These are phyloP conservation scores for Aspergillus nanangensis DNA, from an alignment of 495 filamentous ascomycete species.

Conservation along the genomic window DNA sequence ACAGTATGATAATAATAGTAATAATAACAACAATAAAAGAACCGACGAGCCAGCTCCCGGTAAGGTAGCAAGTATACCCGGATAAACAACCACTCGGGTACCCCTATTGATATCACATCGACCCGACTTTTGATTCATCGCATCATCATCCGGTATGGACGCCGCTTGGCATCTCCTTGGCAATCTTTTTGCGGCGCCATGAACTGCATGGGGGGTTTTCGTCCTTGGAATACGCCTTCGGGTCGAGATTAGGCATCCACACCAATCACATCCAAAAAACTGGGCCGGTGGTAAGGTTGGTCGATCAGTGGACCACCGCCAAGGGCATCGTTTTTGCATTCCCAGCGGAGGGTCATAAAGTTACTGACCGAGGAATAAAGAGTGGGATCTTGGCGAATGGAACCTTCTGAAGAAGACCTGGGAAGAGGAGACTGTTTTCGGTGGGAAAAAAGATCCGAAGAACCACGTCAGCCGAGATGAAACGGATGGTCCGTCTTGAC, in stretches of 20 bases:
- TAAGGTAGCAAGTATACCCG: no score
- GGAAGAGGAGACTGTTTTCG: background rate
- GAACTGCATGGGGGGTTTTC: conserved; percentile 8
- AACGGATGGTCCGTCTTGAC: no score
- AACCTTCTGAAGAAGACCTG: no score
- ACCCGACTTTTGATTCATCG: conserved; percentile 10
- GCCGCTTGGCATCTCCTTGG: conserved; percentile 4
- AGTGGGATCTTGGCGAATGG: background rate
- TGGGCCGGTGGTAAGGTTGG: background rate
- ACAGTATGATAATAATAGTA: no score
- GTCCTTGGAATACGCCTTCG: background rate
- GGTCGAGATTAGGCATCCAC: conserved; percentile 1
- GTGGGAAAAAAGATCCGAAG: background rate
- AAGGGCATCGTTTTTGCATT: background rate
- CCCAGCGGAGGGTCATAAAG: background rate
- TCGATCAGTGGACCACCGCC: conserved; percentile 5
- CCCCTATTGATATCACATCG: background rate
- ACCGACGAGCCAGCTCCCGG: background rate
- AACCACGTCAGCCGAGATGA: no score
- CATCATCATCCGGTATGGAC: conserved; percentile 3
- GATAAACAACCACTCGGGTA: conserved; percentile 1
- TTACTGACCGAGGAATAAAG: conserved; percentile 1
- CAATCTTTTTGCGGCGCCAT: background rate
- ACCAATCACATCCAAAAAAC: background rate
- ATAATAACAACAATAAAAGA: background rate